These are phyloP conservation scores for Simplicillium aogashimaense DNA, from an alignment of 2,329 filamentous ascomycete genomes.

Conservation along the genomic window DNA sequence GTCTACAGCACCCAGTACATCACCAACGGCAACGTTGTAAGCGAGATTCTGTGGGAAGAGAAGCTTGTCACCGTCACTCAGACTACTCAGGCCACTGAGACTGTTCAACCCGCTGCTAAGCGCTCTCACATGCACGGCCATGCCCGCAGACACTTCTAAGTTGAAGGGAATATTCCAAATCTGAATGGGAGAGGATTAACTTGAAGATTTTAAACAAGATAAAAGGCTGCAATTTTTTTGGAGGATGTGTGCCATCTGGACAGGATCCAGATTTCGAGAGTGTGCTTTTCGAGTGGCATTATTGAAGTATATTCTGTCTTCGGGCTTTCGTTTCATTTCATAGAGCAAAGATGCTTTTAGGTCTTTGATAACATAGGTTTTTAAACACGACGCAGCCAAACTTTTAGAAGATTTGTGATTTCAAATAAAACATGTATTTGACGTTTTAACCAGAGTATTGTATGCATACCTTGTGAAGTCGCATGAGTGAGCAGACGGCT, in stretches of 20 bases:
- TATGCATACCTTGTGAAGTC: too few species aligned
- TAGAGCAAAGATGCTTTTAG: slow-evolving; percentile 19
- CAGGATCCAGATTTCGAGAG: slow-evolving; percentile 21
- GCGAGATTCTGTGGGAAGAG: slow-evolving; percentile 48
- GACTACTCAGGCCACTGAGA: slow-evolving; percentile 27
- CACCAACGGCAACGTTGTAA: slow-evolving; percentile 39
- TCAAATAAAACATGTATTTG: slow-evolving; percentile 1
- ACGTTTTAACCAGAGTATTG: slow-evolving; percentile 5
- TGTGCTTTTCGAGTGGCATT: slow-evolving; percentile 17
- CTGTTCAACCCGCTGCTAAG: slow-evolving; percentile 24
- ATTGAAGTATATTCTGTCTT: slow-evolving; percentile 23
- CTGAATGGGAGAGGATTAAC: slow-evolving; percentile 1
- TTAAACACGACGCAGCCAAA: slow-evolving; percentile 15
- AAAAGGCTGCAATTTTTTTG: slow-evolving; percentile 8
- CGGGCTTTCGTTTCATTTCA: slow-evolving; percentile 16
- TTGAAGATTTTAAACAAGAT: slow-evolving; percentile 7
- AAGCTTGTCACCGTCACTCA: slow-evolving; percentile 43
- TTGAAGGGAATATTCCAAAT: slow-evolving; percentile 1
- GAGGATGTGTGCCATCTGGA: slow-evolving; percentile 19
- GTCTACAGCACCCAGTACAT: slow-evolving; percentile 41
- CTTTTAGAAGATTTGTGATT: slow-evolving; percentile 2
- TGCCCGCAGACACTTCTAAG: slow-evolving; percentile 18
- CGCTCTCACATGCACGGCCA: slow-evolving; percentile 28
- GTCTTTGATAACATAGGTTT: slow-evolving; percentile 23
- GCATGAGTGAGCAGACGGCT: too few species aligned